phyloP scores from a whole-genome alignment of 2,329 filamentous ascomycete genomes.

The Pezicula radicicola region DNA sequence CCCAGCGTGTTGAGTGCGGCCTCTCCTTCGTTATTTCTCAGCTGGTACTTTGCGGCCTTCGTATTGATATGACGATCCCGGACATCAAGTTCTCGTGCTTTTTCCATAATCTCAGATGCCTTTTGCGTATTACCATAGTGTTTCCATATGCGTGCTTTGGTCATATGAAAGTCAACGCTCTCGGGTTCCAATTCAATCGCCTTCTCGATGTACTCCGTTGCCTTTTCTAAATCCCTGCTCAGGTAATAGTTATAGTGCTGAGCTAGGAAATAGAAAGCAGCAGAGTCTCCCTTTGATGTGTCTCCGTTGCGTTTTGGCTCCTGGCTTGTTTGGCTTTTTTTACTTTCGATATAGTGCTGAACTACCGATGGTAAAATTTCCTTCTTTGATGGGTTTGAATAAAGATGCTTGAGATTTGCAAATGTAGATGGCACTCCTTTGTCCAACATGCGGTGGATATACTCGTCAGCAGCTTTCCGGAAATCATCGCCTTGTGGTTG shows the following conservation, averaged over 20 bases:
- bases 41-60: constrained; percentile 94
- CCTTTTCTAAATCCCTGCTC: constrained; percentile 80
- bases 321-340: constrained; percentile 38
- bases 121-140: constrained; percentile 76
- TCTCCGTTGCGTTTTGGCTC: constrained; percentile 42
- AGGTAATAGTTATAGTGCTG: constrained; percentile 95
- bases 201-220: constrained; percentile 77
- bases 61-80: constrained; percentile 98
- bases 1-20: constrained; percentile 84
- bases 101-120: constrained; percentile 85
- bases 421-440: constrained; percentile 96
- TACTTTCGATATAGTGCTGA: constrained; percentile 70
- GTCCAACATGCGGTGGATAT: constrained; percentile 80
- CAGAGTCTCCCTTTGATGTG: constrained; percentile 65
- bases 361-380: constrained; percentile 72
- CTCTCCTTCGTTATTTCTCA: constrained; percentile 88
- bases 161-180: constrained; percentile 91
- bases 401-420: constrained; percentile 93
- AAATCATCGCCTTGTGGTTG: constrained; percentile 67
- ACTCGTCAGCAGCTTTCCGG: constrained; percentile 70
- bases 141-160: constrained; percentile 92
- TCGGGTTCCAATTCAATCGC: constrained; percentile 76
- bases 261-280: constrained; percentile 87
- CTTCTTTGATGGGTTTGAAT: constrained; percentile 74
- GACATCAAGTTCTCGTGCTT: constrained; percentile 79